Evolutionary conservation across 306 rosid species (phyloP), one percentile per base, ranked within the genome.

Genomic region (Canavalia ensiformis): DNA sequence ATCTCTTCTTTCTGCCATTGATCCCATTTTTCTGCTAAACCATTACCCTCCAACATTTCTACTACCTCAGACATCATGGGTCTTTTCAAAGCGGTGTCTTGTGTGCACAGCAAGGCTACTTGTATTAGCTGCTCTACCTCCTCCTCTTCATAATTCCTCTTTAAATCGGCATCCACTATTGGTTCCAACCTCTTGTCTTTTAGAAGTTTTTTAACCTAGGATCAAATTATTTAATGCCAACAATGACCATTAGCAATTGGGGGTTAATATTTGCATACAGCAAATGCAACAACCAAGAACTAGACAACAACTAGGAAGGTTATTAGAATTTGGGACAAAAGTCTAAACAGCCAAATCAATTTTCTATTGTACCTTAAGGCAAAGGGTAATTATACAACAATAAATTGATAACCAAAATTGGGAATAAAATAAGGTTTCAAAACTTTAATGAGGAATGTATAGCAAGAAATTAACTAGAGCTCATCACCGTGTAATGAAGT

Each of bases 11-110:
- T 93, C 78, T 95, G 92, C 73, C 98, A 93, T 68, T 87, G 94
- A 81, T 90, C 96, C 96, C 99, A 89, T 86, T 94, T 91, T 79
- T 91, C 95, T 0, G 96, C 91, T 81, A 93, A 86, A 35, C 97
- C 97, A 64, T 95, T 94, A 4, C 97, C 99, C 86, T 95, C 97
- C 31, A 95, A 93, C 97, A 95, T 95, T 80, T 97, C 89, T 6
- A 92, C 97, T 25, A 95, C 93, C 80, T 91, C 95, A 2, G 95
- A 95, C 99, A 95, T 95, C 87, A 90, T 95, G 0, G 99, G 99
- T 52, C 98, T 88, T 75, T 95, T 93, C 77, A 79, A 39, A 2
- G 94, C 89, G 13, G 97, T 57, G 69, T 89, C 88, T 86, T 90
- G 92, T 8, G 93, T 95, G 93, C 99, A 95, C 12, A 93, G 84